Percentiles rank a stretch among this genome's conserved stretches.
Conservation (phyloP, 495 filamentous ascomycete species). For the Echria macrotheca region DNA sequence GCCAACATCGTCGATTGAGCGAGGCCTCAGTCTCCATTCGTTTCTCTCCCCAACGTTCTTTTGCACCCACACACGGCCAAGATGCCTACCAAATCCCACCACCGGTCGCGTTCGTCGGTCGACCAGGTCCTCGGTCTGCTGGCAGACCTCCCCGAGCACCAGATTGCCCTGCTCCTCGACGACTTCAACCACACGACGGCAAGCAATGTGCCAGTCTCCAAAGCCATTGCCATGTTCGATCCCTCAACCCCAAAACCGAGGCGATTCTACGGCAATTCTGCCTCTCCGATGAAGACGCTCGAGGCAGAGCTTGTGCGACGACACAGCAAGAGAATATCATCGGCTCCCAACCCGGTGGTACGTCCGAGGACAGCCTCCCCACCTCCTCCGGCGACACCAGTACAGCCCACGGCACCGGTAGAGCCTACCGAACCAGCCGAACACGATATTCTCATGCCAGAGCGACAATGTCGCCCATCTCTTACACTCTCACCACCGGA, state of each 20-base stretch:
- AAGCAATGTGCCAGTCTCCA: conserved; percentile 34
- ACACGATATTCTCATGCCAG: neutral
- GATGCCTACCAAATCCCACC: conserved; percentile 31
- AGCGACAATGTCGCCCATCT: conserved; percentile 9
- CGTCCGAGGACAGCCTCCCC: conserved; percentile 11
- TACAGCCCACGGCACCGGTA: neutral
- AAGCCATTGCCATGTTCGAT: conserved; percentile 33
- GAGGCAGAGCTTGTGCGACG: conserved; percentile 31
- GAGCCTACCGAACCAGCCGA: neutral
- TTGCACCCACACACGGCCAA: conserved; percentile 7
- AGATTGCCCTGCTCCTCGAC: conserved; percentile 31
- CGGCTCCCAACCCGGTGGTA: conserved; percentile 15
- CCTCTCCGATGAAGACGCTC: conserved; percentile 28
- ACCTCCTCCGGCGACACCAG: neutral
- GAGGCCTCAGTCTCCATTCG: conserved; percentile 10
- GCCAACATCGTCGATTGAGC: conserved; percentile 5
- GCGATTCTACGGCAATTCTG: conserved; percentile 19
- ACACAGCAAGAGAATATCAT: conserved; percentile 31
- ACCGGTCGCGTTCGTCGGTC: conserved; percentile 31
- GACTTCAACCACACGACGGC: conserved; percentile 34
- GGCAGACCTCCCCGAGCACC: conserved; percentile 30
- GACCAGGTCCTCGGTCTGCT: conserved; percentile 37
- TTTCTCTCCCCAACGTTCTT: conserved; percentile 8
- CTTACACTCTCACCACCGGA: conserved; percentile 16
- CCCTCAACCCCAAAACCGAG: conserved; percentile 16